phyloP scores from a whole-genome alignment of 768 basidiomycete genomes.

The Hemileccinum impolitum region DNA sequence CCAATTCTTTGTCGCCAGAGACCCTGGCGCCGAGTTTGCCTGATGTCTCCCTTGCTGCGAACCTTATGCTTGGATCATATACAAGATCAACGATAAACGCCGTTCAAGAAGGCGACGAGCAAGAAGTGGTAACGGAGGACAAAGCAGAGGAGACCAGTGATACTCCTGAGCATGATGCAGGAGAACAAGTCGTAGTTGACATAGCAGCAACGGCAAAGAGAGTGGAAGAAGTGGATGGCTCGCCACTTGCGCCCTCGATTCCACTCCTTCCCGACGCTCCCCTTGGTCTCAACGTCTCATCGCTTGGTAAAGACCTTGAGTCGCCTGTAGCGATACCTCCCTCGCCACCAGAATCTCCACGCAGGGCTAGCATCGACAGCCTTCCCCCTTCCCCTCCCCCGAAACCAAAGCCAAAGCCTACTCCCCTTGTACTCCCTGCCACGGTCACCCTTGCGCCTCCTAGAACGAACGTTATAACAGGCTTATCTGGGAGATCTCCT shows the following conservation, averaged over 20 bases:
- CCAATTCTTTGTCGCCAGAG: constrained; percentile 2
- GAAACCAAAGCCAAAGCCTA: constrained; percentile 18
- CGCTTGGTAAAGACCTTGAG: constrained; percentile 10
- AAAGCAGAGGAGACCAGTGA: background rate
- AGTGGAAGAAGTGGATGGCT: background rate
- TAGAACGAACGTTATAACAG: constrained; percentile 17
- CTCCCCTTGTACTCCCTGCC: constrained; percentile 9
- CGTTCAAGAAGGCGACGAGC: constrained; percentile 13
- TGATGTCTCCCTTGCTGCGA: constrained; percentile 18
- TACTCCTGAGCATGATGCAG: background rate
- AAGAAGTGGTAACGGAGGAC: constrained; percentile 3
- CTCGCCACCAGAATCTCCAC: constrained; percentile 3
- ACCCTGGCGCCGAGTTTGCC: constrained; percentile 9
- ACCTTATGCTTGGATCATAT: constrained; percentile 17
- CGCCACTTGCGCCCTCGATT: background rate
- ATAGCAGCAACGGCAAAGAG: background rate
- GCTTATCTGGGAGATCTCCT: constrained; percentile 22
- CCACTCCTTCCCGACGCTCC: constrained; percentile 14
- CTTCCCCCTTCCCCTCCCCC: constrained; percentile 22
- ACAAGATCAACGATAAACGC: constrained; percentile 1
- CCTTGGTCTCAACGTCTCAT: constrained; percentile 8
- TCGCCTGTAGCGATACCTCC: constrained; percentile 1
- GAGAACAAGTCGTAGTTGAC: constrained; percentile 1
- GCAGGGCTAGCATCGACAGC: constrained; percentile 11
- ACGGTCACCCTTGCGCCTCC: constrained; percentile 13